Evolutionary conservation across 202 grass and related monocot genomes (phyloP).

Genomic region (Zizania palustris): DNA sequence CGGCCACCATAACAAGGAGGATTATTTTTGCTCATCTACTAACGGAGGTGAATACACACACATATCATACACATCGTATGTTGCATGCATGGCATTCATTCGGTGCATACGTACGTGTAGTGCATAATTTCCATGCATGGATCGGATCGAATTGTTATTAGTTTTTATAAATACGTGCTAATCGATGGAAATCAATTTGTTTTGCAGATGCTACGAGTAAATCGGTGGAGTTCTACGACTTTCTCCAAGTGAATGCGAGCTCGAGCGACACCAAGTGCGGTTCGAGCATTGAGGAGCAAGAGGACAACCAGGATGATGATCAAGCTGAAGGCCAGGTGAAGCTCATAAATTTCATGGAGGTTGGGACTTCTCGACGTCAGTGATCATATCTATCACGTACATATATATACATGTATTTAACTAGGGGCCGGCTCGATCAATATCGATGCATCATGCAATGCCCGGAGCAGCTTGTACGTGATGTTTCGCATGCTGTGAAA

Average conservation of each 20-base stretch:
- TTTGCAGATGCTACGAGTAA: conserved; percentile 56
- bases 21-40: conserved; percentile 46
- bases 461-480: conserved; percentile 58
- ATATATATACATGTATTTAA: conserved; percentile 50
- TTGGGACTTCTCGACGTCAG: conserved; percentile 61
- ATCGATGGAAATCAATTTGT: not conserved
- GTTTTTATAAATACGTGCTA: not conserved
- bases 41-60: conserved; percentile 48
- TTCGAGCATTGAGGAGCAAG: conserved; percentile 81
- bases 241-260: conserved; percentile 80
- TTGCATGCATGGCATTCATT: not conserved
- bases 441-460: conserved; percentile 7
- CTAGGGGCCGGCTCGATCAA: conserved; percentile 38
- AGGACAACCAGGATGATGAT: conserved; percentile 56
- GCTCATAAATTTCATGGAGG: conserved; percentile 93
- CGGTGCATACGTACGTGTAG: no score
- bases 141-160: not conserved
- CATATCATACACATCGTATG: not conserved
- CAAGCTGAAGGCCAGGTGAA: conserved; percentile 48
- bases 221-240: conserved; percentile 81
- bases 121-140: not conserved
- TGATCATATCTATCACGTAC: conserved; percentile 46
- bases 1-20: conserved; percentile 36
- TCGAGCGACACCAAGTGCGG: conserved; percentile 77
- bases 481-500: conserved; percentile 48